Evolutionary conservation across 176 grass and related monocot species (phyloP).

Genomic region (Puccinellia tenuiflora): DNA sequence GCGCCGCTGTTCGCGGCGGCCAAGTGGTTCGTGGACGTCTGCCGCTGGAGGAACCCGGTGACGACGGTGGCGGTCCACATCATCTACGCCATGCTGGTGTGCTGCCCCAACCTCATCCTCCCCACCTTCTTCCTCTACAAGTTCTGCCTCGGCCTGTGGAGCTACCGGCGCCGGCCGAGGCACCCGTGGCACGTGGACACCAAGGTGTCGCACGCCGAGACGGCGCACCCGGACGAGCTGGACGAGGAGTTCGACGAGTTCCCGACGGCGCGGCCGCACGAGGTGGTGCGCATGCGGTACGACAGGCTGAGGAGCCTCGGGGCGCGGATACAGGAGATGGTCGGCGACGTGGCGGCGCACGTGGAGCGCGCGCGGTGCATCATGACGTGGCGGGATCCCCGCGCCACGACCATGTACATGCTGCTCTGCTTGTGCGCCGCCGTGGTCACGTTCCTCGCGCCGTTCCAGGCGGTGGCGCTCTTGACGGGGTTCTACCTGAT

Average conservation of each 20-base stretch:
- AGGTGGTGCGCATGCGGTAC: slow-evolving; percentile 72
- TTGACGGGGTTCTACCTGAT: slow-evolving; percentile 57
- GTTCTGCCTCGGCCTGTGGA: slow-evolving; percentile 58
- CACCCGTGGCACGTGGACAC: slow-evolving; percentile 75
- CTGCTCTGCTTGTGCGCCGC: slow-evolving; percentile 43
- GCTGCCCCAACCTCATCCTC: slow-evolving; percentile 62
- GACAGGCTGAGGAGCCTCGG: slow-evolving; percentile 68
- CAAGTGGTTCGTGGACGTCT: slow-evolving; percentile 59
- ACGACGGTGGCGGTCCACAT: slow-evolving; percentile 64
- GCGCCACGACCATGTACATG: slow-evolving; percentile 60
- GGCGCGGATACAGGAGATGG: slow-evolving; percentile 68
- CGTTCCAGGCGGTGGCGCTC: slow-evolving; percentile 63
- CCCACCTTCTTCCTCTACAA: slow-evolving; percentile 74
- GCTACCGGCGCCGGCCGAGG: slow-evolving; percentile 41
- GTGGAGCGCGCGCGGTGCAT: slow-evolving; percentile 45
- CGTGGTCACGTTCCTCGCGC: slow-evolving; percentile 36
- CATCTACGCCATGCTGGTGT: slow-evolving; percentile 64
- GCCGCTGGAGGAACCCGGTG: slow-evolving; percentile 60
- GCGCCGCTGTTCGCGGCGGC: slow-evolving; percentile 43
- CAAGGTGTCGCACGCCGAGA: slow-evolving; percentile 56
- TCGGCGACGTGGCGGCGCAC: slow-evolving; percentile 58
- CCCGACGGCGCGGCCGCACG: slow-evolving; percentile 46
- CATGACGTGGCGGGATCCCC: slow-evolving; percentile 60
- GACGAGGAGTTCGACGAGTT: slow-evolving; percentile 92
- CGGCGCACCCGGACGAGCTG: slow-evolving; percentile 57